These are phyloP conservation scores for Candida boleticola DNA, from an alignment of 805 yeast species.

Conservation along the genomic window DNA sequence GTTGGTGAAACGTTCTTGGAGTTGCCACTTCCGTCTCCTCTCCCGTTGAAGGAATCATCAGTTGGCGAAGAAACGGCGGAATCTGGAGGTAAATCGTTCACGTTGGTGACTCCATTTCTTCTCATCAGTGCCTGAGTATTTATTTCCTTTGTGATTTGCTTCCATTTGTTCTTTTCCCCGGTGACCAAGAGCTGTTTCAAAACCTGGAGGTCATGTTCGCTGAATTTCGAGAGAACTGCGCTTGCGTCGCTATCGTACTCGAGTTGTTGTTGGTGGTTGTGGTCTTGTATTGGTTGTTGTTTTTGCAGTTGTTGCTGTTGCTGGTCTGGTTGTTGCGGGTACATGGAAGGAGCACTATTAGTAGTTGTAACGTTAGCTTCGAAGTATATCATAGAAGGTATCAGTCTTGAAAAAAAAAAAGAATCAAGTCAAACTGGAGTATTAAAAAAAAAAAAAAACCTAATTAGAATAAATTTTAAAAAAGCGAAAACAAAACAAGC, in stretches of 20 bases:
- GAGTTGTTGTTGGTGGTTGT: constrained; percentile 2
- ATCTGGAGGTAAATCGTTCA: constrained; percentile 4
- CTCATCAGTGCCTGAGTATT: constrained; percentile 12
- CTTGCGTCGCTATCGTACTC: not conserved
- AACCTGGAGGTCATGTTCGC: constrained; percentile 43
- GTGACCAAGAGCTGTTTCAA: constrained; percentile 46
- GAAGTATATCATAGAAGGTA: constrained; percentile 14
- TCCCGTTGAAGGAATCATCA: constrained; percentile 13
- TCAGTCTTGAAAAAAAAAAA: constrained; percentile 2
- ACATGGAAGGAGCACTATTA: constrained; percentile 3
- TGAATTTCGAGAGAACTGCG: constrained; percentile 25
- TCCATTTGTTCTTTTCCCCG: constrained; percentile 62
- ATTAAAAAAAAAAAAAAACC: not conserved
- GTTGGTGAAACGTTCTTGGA: constrained; percentile 47
- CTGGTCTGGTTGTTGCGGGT: constrained; percentile 8
- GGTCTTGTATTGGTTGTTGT: constrained; percentile 6
- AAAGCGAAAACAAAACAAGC: not conserved
- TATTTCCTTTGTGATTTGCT: constrained; percentile 47
- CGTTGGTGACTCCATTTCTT: constrained; percentile 3
- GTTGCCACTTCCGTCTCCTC: constrained; percentile 19
- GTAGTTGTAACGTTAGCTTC: constrained; percentile 18
- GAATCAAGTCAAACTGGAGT: too few relatives aligned
- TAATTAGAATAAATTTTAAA: not conserved
- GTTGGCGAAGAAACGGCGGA: constrained; percentile 11
- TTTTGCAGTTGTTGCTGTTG: constrained; percentile 7